Conservation (phyloP, 768 basidiomycete species). For the Baorangia bicolor region DNA sequence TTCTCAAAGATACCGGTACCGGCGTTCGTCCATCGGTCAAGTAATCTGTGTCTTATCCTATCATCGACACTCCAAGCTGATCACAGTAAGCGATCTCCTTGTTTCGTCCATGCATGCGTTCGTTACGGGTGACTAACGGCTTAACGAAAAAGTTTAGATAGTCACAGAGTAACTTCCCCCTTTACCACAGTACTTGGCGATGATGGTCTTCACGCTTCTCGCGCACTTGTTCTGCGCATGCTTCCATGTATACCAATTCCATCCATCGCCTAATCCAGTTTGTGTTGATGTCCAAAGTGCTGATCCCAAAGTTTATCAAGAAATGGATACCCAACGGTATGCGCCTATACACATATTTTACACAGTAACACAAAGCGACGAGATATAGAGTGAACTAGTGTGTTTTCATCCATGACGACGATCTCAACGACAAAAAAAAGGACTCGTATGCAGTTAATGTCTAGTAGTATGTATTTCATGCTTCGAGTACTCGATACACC, state of each 20-base stretch:
- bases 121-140: conserved; percentile 11
- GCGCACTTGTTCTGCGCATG: neutral
- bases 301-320: neutral
- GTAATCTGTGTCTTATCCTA: conserved; percentile 17
- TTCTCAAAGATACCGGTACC: conserved; percentile 44
- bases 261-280: neutral
- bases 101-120: neutral
- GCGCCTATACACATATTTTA: neutral
- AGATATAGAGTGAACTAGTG: neutral
- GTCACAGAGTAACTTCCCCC: neutral
- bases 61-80: neutral
- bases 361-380: neutral
- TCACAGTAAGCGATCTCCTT: conserved; percentile 15
- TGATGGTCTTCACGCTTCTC: neutral
- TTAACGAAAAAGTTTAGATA: conserved; percentile 1
- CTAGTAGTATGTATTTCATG: conserved; percentile 22
- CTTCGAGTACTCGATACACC: conserved; percentile 43
- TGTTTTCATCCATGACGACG: neutral
- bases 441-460: neutral
- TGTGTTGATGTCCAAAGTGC: neutral
- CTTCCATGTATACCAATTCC: conserved; percentile 10
- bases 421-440: neutral
- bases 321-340: neutral
- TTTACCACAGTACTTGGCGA: neutral
- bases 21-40: conserved; percentile 43